These are phyloP conservation scores for Rubia tinctorum DNA, from an alignment of 305 asterid genomes.

Conservation along the genomic window DNA sequence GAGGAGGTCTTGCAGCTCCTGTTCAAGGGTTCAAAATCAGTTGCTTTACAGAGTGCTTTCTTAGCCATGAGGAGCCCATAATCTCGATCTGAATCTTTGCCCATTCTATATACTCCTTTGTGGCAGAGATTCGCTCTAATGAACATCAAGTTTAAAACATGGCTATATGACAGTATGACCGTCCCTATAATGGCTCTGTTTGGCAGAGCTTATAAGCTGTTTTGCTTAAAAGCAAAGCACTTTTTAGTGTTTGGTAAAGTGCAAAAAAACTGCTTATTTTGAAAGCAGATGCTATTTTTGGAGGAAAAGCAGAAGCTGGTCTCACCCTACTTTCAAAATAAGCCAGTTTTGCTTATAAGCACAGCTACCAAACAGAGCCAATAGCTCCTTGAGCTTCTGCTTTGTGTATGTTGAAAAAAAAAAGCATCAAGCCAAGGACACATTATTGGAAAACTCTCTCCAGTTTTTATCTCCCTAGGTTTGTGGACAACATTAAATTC, in stretches of 20 bases:
- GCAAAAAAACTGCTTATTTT: too few species aligned
- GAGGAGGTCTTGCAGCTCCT: background rate
- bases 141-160: background rate
- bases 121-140: background rate
- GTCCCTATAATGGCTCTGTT: too few species aligned
- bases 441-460: background rate
- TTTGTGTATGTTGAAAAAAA: too few species aligned
- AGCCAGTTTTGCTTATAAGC: too few species aligned
- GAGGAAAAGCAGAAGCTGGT: too few species aligned
- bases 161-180: too few species aligned
- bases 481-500: background rate
- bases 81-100: background rate
- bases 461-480: background rate
- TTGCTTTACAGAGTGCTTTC: background rate
- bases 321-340: too few species aligned
- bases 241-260: too few species aligned
- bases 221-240: too few species aligned
- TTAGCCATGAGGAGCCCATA: background rate
- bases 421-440: background rate
- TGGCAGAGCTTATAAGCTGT: too few species aligned
- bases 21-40: background rate
- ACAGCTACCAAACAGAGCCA: too few species aligned
- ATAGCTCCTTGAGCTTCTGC: background rate
- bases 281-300: too few species aligned
- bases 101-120: background rate